Base-by-base conservation (phyloP, 2,329 filamentous ascomycete species). In the Zasmidium angulare region DNA sequence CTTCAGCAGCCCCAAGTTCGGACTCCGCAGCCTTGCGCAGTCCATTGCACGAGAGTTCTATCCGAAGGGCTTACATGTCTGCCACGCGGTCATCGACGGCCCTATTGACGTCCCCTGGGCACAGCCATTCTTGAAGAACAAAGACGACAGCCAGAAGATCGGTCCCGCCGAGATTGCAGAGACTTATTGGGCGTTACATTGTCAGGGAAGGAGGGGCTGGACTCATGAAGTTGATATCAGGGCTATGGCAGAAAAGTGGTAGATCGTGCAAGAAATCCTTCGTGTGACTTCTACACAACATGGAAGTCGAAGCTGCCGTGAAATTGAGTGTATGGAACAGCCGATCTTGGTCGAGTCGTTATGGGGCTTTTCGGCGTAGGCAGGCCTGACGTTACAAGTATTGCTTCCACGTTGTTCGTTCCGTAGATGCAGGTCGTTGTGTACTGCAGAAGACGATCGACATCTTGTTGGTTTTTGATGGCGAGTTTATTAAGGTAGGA, bases 161-260 rank as follows among this genome's bases (percentile, higher is more conserved):
- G 86, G 77, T 64, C 82, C 90, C 10, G 87, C 89, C 64, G 88
- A 92, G 87, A 95, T 96, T 79, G 91, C 91, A 14, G 90, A 95
- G 63, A 85, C 85, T 12, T 96, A 96, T 71, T 96, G 90, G 90
- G 80, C 88, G 71, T 72, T 96, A 66, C 91, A 96, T 71, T 89
- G 87, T 0, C 91, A 96, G 77, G 89, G 87, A 22, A 82, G 84
- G 63, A 91, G 88, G 6, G 85, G 86, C 1, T 93, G 93, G 69
- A 91, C 89, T 0, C 89, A 90, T 71, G 89, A 95, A 76, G 73
- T 95, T 66, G 91, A 95, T 74, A 76, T 91, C 26, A 81, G 91
- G 63, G 90, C 91, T 1, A 91, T 84, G 72, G 80, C 91, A 55
- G 91, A 96, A 80, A 93, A 91, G 72, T 96, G 89, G 80, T 92